Conservation (phyloP, 75 land plant genomes). For the Pinus albicaulis region DNA sequence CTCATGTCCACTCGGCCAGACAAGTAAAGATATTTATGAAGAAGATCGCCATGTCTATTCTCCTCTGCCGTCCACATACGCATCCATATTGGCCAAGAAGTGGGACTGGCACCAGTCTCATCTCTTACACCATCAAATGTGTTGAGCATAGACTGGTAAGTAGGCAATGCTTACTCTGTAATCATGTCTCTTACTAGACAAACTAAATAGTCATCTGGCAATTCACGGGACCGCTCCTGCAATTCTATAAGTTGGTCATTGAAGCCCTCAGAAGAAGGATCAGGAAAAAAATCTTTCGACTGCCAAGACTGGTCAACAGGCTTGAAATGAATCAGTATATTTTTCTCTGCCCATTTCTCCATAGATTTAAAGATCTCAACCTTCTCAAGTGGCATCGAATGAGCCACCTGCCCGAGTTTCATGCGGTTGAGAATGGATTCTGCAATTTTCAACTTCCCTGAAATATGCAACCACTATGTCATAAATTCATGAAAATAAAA, state of each 20-base stretch:
- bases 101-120: slow-evolving; percentile 45
- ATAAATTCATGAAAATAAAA: neutral
- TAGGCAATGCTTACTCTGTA: slow-evolving; percentile 65
- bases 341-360: slow-evolving; percentile 42
- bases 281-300: slow-evolving; percentile 59
- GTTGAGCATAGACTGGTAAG: slow-evolving; percentile 71
- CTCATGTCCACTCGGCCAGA: slow-evolving; percentile 72
- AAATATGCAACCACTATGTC: neutral
- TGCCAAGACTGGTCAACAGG: slow-evolving; percentile 65
- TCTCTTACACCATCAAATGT: slow-evolving; percentile 63
- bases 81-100: slow-evolving; percentile 60
- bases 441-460: neutral
- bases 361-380: slow-evolving; percentile 54
- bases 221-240: slow-evolving; percentile 34
- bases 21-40: slow-evolving; percentile 51
- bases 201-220: slow-evolving; percentile 63
- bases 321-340: slow-evolving; percentile 41
- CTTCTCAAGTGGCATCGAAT: slow-evolving; percentile 61
- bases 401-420: slow-evolving; percentile 12
- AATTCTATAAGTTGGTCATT: slow-evolving; percentile 38
- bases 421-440: neutral
- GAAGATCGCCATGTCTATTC: slow-evolving; percentile 65
- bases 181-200: slow-evolving; percentile 76
- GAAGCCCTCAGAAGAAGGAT: slow-evolving; percentile 36
- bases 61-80: slow-evolving; percentile 71